Percentiles rank a stretch among this genome's conserved stretches.
These are phyloP conservation scores for Epichloe baconii DNA, from an alignment of 2,329 filamentous ascomycete species.

Conservation along the genomic window DNA sequence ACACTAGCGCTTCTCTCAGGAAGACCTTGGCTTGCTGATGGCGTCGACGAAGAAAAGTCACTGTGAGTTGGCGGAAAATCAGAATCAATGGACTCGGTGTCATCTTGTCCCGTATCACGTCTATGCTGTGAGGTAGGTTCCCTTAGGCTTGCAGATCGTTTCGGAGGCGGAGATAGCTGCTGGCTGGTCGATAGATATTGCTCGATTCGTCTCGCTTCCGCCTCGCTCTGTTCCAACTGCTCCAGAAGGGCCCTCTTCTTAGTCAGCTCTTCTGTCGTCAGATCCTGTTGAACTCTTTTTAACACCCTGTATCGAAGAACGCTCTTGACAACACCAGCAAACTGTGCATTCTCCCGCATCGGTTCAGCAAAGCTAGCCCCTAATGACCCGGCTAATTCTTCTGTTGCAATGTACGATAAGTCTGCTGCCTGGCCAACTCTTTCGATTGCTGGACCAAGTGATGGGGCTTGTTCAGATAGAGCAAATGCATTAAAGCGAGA, in stretches of 20 bases:
- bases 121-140: conserved; percentile 35
- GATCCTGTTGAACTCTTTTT: conserved; percentile 93
- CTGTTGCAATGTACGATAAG: conserved; percentile 88
- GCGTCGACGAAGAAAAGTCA: conserved; percentile 47
- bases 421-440: conserved; percentile 89
- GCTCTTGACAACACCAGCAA: conserved; percentile 81
- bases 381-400: conserved; percentile 77
- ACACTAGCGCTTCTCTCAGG: conserved; percentile 38
- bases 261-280: conserved; percentile 83
- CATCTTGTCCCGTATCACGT: conserved; percentile 50
- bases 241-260: conserved; percentile 77
- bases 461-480: conserved; percentile 78
- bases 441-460: conserved; percentile 85
- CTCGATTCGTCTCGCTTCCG: conserved; percentile 85
- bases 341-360: conserved; percentile 95
- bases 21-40: conserved; percentile 62
- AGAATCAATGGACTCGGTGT: conserved; percentile 84
- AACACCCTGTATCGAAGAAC: conserved; percentile 82
- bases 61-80: conserved; percentile 88
- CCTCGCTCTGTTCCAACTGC: conserved; percentile 83
- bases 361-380: conserved; percentile 92
- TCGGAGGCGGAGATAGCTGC: conserved; percentile 44
- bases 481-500: conserved; percentile 97
- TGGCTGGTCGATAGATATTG: conserved; percentile 74
- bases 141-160: conserved; percentile 51